Evolutionary conservation across 176 grass and related monocot genomes (phyloP), one percentile per base, ranked within the genome.

Genomic region (Musa troglodytarum): DNA sequence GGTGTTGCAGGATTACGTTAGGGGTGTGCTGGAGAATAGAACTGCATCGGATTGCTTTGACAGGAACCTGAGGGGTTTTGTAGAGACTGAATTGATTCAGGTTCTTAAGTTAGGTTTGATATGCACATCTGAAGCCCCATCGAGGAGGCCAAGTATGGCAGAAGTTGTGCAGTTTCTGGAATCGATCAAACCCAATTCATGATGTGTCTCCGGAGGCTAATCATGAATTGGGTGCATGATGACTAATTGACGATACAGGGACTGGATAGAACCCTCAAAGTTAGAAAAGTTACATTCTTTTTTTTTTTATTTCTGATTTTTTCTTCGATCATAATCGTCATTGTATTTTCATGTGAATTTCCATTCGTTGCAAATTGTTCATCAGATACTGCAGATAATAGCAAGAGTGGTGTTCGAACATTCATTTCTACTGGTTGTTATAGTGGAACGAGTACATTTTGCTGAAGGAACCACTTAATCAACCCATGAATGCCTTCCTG

Each of bases 151-250:
- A 71, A 94, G 86, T 69, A 95, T 99, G 91, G 78, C 96, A 49
- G 96, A 99, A 76, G 91, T 99, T 75, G 96, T 99, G 72, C 96
- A 99, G 79, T 94, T 86, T 84, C 85, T 99, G 88, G 96, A 99
- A 63, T 95, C 91, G 0, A 29, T 99, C 87, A 92, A 86, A 84
- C 76, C 78, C 78, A 89, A 87, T 83, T 79, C 88, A 61, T 99
- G 84, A 95, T 53, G 8, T 22, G 58, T 25, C 26, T 72, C 21
- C 51, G 20, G 50, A 62, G 66, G 49, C 15, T 26, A 55, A 25
- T 28, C 72, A 29, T 28, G 72, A 74, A 78, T 57, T 78, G 50
- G 64, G 54, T 52, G 55, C 49, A 43, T 52, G 50, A 20, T 49
- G 11, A 52, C 43, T 76, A 50, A 23, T 64, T 24, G 49, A 58